These are phyloP conservation scores for Crithidia brevicula DNA, from an alignment of 208 protist genomes.

Conservation along the genomic window DNA sequence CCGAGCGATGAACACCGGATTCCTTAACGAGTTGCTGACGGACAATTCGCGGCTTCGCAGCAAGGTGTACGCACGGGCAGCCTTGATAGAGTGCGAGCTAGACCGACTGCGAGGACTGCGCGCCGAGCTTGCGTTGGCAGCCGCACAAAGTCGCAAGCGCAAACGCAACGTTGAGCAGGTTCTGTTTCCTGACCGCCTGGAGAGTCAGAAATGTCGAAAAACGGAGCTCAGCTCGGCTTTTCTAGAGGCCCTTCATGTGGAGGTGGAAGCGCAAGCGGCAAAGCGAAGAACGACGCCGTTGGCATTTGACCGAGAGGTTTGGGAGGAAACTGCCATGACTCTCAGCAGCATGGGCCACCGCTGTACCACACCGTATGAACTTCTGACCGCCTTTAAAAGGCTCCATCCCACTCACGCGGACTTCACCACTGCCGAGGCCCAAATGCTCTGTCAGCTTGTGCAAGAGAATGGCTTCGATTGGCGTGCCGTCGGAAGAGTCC, in stretches of 20 bases:
- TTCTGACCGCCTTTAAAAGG: conserved; percentile 4
- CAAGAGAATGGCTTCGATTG: conserved; percentile 30
- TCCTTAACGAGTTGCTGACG: background rate
- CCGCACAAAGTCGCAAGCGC: conserved; percentile 3
- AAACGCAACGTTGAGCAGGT: background rate
- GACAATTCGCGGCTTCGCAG: conserved; percentile 8
- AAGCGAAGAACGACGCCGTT: background rate
- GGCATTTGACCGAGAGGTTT: background rate
- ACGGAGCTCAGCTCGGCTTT: background rate
- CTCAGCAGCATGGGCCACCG: conserved; percentile 6
- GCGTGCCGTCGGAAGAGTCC: conserved; percentile 22
- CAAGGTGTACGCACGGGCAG: background rate
- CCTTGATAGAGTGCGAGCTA: conserved; percentile 13
- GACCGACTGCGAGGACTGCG: conserved; percentile 18
- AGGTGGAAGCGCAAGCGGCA: background rate
- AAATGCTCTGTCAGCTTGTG: conserved; percentile 23
- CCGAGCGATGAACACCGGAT: background rate
- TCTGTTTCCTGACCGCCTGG: background rate
- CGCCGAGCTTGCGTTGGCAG: background rate
- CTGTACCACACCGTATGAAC: conserved; percentile 6
- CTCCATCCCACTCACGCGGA: background rate
- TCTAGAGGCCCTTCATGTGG: background rate
- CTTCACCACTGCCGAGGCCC: conserved; percentile 31
- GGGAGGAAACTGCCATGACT: conserved; percentile 6
- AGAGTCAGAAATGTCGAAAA: background rate